phyloP scores from a whole-genome alignment of 108 stramenopile genomes.

The Fistulifera pelliculosa region DNA sequence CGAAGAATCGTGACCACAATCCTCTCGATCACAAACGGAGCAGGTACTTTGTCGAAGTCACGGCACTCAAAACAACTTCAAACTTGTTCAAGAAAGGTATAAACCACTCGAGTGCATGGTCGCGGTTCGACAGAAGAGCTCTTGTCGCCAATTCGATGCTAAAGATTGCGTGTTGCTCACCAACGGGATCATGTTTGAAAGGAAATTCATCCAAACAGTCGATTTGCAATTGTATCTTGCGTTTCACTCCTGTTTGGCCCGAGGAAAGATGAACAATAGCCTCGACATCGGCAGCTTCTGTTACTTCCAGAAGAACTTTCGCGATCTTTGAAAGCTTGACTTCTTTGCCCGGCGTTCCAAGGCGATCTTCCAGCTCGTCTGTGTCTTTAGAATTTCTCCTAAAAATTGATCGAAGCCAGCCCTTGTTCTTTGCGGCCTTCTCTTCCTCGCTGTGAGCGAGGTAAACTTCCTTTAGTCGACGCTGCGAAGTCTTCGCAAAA shows the following conservation, averaged over 20 bases:
- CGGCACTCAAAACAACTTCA: constrained; percentile 21
- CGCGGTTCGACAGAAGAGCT: constrained; percentile 50
- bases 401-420: constrained; percentile 32
- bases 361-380: constrained; percentile 7
- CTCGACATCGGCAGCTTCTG: constrained; percentile 45
- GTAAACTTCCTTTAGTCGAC: constrained; percentile 45
- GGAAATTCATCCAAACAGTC: constrained; percentile 43
- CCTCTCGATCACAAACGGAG: constrained; percentile 65
- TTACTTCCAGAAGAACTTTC: constrained; percentile 32
- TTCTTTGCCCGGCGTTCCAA: constrained; percentile 8
- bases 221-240: constrained; percentile 35
- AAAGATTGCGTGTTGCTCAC: constrained; percentile 66
- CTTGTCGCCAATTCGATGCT: constrained; percentile 60
- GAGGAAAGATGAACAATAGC: constrained; percentile 32
- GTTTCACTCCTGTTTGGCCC: constrained; percentile 28
- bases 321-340: constrained; percentile 28
- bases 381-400: constrained; percentile 22
- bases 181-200: constrained; percentile 38
- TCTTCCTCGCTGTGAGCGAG: constrained; percentile 18
- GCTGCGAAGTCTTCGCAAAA: constrained; percentile 45
- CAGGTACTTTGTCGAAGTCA: constrained; percentile 13
- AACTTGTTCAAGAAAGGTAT: constrained; percentile 59
- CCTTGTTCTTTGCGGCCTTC: constrained; percentile 13
- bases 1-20: constrained; percentile 64
- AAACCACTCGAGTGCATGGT: constrained; percentile 46